These are phyloP conservation scores for Eucalyptus curtisii DNA, from an alignment of 345 rosid genomes.

Conservation along the genomic window DNA sequence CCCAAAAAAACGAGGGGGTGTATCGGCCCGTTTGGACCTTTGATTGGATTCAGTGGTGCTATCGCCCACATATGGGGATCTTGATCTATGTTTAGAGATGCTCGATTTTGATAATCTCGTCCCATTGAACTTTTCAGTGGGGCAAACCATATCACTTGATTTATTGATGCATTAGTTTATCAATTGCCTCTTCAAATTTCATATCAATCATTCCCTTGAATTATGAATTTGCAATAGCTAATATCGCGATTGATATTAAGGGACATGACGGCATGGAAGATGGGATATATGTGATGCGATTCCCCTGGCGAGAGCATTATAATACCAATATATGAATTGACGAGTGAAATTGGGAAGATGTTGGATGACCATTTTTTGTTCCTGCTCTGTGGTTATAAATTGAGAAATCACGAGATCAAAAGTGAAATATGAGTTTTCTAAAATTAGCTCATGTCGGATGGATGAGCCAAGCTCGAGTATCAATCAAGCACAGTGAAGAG, in stretches of 20 bases:
- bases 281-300: not conserved
- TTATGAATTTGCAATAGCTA: not conserved
- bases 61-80: not conserved
- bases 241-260: accelerated
- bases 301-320: accelerated
- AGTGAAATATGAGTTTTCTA: not conserved
- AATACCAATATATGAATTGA: not conserved
- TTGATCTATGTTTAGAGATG: not conserved
- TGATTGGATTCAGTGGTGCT: not conserved
- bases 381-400: not conserved
- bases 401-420: not conserved
- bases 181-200: not conserved
- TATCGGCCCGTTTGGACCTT: not conserved
- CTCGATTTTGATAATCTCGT: not conserved
- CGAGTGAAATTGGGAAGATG: not conserved
- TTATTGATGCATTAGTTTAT: not conserved
- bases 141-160: not conserved
- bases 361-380: not conserved
- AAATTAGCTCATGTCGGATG: not conserved
- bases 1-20: not conserved
- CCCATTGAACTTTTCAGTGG: not conserved
- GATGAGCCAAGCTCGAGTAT: not conserved
- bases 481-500: not conserved
- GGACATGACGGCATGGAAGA: accelerated
- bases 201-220: not conserved